Evolutionary conservation across 768 basidiomycete genomes (phyloP).

Genomic region (Cystobasidium tubakii): DNA sequence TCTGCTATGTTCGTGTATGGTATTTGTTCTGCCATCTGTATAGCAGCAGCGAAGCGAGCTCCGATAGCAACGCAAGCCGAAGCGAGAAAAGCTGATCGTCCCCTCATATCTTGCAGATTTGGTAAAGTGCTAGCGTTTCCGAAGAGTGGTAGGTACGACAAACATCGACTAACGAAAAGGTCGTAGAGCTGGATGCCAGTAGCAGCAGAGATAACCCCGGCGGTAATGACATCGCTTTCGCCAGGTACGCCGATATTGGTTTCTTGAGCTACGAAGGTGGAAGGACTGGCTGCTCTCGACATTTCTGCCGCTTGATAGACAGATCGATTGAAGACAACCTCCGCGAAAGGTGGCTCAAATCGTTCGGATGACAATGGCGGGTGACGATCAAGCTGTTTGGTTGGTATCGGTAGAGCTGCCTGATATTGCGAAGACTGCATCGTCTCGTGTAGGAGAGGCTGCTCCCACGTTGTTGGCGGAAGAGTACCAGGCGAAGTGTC

Average conservation of each 20-base stretch:
- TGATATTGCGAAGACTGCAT: neutral
- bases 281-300: constrained; percentile 6
- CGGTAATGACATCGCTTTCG: neutral
- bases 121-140: neutral
- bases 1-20: neutral
- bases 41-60: constrained; percentile 3
- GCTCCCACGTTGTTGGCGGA: neutral
- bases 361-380: neutral
- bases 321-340: constrained; percentile 6
- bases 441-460: neutral
- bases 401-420: neutral
- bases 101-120: neutral
- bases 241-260: neutral
- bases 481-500: neutral
- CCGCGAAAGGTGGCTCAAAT: constrained; percentile 12
- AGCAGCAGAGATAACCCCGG: neutral
- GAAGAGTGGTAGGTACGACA: neutral
- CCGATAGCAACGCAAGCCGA: constrained; percentile 2
- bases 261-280: neutral
- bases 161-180: neutral
- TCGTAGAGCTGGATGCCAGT: neutral
- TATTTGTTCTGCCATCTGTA: neutral
- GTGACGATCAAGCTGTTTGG: neutral
- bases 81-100: neutral
- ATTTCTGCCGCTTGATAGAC: constrained; percentile 17